Evolutionary conservation across 352 stramenopile species (phyloP).

Genomic region (Globisporangium recalcitrans): DNA sequence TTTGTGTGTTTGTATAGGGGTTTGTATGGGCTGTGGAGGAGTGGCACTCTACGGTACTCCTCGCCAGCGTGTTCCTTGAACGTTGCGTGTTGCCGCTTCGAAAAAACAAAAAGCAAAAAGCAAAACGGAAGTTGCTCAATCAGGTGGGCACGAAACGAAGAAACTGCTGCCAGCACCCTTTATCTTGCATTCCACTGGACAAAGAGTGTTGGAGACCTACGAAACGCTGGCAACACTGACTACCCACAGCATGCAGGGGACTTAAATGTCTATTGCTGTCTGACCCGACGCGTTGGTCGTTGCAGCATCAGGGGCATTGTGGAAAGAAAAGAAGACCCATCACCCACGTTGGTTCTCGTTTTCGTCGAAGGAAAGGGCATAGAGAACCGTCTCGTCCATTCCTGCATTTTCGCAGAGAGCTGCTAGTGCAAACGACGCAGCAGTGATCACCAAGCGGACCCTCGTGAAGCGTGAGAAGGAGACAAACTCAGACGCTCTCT

Average conservation of each 20-base stretch:
- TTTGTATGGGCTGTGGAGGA: background rate
- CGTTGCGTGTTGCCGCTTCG: slow-evolving; percentile 6
- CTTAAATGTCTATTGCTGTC: background rate
- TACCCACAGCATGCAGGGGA: background rate
- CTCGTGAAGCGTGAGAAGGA: background rate
- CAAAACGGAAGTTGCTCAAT: background rate
- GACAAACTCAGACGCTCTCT: background rate
- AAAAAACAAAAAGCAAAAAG: slow-evolving; percentile 7
- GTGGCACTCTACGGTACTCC: background rate
- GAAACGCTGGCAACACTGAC: too few species aligned
- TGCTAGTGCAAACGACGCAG: background rate
- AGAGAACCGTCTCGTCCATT: background rate
- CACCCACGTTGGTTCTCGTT: background rate
- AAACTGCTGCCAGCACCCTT: background rate
- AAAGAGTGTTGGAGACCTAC: too few species aligned
- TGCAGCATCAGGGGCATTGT: background rate
- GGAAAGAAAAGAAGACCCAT: background rate
- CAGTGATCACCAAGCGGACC: background rate
- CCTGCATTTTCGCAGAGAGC: background rate
- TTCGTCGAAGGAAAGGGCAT: background rate
- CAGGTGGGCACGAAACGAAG: background rate
- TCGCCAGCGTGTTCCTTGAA: slow-evolving; percentile 13
- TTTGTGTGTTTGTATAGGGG: background rate
- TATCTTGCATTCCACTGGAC: too few species aligned
- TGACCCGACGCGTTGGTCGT: background rate